A percentile compares a stretch with the other conserved stretches of the same genome.
phyloP scores from a whole-genome alignment of 306 rosid species.

The Myrica gale region DNA sequence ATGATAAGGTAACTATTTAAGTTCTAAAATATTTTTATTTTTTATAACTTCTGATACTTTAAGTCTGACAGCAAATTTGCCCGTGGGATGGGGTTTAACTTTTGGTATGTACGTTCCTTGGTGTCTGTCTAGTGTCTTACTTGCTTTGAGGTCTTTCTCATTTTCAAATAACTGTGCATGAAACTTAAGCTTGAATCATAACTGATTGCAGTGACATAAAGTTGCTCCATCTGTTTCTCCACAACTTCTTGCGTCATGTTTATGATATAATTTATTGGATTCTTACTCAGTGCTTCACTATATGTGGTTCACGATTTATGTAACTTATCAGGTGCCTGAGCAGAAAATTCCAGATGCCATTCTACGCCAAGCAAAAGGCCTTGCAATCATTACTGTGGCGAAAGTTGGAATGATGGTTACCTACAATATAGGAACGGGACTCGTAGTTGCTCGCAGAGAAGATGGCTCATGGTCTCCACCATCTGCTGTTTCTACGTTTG shows the following conservation, averaged over 20 bases:
- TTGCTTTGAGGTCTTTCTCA: conserved; percentile 1
- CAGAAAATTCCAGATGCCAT: conserved; percentile 80
- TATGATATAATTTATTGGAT: neutral
- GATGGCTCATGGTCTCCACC: conserved; percentile 99
- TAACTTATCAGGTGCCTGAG: conserved; percentile 65
- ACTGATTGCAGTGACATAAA: neutral
- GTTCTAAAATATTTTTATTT: neutral
- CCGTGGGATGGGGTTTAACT: neutral
- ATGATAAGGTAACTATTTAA: conserved; percentile 47
- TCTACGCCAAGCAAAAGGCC: conserved; percentile 89
- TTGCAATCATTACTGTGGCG: conserved; percentile 82
- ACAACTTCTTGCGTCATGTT: neutral
- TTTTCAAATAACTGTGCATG: neutral
- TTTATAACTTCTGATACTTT: no score
- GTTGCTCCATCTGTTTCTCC: neutral
- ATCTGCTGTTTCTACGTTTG: conserved; percentile 84
- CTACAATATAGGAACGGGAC: conserved; percentile 89
- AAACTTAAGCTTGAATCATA: neutral
- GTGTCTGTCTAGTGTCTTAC: neutral
- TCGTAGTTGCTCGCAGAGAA: conserved; percentile 83
- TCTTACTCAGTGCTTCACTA: conserved; percentile 12
- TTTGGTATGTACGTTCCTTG: conserved; percentile 14
- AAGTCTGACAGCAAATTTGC: neutral
- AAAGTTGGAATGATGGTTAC: conserved; percentile 89
- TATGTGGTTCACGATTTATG: conserved; percentile 27